Percentiles rank a stretch among this genome's conserved stretches.
Evolutionary conservation across 2,329 filamentous ascomycete species (phyloP).

Genomic region (Colletotrichum paranaense): DNA sequence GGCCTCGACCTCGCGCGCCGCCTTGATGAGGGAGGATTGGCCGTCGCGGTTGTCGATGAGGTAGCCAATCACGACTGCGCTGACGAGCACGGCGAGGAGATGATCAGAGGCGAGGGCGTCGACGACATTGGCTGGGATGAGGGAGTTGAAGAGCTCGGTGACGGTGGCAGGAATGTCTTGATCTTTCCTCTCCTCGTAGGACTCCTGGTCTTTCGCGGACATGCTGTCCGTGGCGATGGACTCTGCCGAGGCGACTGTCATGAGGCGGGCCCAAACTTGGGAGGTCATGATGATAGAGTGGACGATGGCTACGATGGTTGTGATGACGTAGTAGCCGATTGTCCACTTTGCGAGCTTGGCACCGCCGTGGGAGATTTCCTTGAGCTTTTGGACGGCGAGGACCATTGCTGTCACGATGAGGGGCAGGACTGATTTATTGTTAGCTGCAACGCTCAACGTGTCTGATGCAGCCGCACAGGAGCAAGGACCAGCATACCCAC

Average conservation of each 20-base stretch:
- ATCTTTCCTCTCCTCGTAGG: constrained; percentile 46
- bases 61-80: constrained; percentile 58
- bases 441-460: neutral
- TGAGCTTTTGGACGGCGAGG: constrained; percentile 59
- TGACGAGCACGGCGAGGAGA: constrained; percentile 59
- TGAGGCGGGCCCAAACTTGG: constrained; percentile 59
- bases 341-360: constrained; percentile 59
- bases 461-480: neutral
- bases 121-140: constrained; percentile 62
- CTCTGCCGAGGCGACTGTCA: constrained; percentile 49
- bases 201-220: constrained; percentile 44
- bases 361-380: constrained; percentile 56
- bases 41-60: constrained; percentile 52
- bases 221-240: constrained; percentile 42
- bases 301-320: constrained; percentile 60
- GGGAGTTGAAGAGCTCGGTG: constrained; percentile 59
- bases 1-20: constrained; percentile 58
- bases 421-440: constrained; percentile 54
- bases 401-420: constrained; percentile 65
- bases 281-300: constrained; percentile 58
- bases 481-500: constrained; percentile 50
- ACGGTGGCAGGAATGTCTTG: constrained; percentile 55
- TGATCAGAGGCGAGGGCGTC: constrained; percentile 57
- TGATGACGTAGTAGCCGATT: constrained; percentile 60
- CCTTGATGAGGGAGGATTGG: constrained; percentile 52